Conservation (phyloP, 2,329 filamentous ascomycete species). For the Trichoderma sp. region DNA sequence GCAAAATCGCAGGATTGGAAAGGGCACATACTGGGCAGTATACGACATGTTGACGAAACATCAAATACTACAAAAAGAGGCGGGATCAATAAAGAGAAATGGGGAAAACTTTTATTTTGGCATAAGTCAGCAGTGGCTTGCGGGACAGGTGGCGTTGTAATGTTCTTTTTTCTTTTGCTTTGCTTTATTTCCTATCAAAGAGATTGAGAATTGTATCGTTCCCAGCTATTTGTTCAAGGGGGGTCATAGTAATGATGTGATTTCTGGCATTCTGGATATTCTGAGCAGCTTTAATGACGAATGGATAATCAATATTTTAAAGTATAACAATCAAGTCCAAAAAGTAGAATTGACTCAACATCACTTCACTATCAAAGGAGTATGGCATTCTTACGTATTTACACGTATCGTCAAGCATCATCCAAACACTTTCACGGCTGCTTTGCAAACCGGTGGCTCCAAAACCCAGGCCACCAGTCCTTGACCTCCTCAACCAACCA, state of each 20-base stretch:
- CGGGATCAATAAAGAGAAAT: neutral
- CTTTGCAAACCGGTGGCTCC: neutral
- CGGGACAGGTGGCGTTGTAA: neutral
- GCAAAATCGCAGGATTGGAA: neutral
- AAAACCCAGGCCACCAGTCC: slow-evolving; percentile 8
- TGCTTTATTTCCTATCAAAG: neutral
- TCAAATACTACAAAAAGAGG: neutral
- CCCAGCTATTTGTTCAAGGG: neutral
- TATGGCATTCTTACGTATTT: neutral
- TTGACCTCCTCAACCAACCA: slow-evolving; percentile 26
- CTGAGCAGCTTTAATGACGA: neutral
- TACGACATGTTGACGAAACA: neutral
- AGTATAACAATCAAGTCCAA: neutral
- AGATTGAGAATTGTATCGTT: neutral
- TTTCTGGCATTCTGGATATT: neutral
- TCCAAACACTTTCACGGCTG: neutral
- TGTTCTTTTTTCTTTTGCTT: neutral
- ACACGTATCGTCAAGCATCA: neutral
- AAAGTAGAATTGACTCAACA: neutral
- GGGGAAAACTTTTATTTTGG: neutral
- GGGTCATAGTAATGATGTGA: neutral
- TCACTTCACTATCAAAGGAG: neutral
- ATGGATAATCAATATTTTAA: neutral
- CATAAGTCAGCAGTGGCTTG: neutral
- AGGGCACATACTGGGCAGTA: neutral